Base-by-base conservation (phyloP, 177 flowering plant genomes). In the Vitis hybrid region DNA sequence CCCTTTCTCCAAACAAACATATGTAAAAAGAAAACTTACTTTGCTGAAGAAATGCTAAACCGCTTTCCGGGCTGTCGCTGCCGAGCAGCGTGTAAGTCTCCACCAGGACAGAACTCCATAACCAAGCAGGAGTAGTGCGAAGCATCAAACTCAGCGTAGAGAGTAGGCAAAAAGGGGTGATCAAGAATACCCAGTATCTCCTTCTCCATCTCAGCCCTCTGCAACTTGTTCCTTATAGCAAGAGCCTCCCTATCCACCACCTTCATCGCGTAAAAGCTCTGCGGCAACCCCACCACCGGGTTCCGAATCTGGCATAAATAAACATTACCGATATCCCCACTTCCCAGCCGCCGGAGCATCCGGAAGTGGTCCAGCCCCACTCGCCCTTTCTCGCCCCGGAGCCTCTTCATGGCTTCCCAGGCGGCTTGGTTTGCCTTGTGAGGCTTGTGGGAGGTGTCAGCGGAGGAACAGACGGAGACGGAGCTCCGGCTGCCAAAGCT, bases 91-190 rank as follows among this genome's bases (percentile, higher is more conserved):
- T 86, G 86, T 72, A 92, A 67, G 76, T 92, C 98, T 0, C 98
- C 98, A 9, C 97, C 94, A 16, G 93, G 90, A 67, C 98, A 93
- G 56, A 80, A 93, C 89, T 93, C 98, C 92, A 86, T 90, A 59
- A 92, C 88, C 58, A 90, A 65, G 62, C 93, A 90, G 18, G 97
- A 92, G 80, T 87, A 93, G 51, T 87, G 93, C 11, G 93, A 87
- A 63, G 92, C 93, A 2, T 88, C 90, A 69, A 93, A 93, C 55
- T 86, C 83, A 2, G 97, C 86, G 31, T 91, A 93, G 2, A 91
- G 74, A 39, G 98, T 91, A 0, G 97, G 97, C 52, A 90, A 68
- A 70, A 92, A 92, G 0, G 97, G 97, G 62, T 92, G 97, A 67
- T 92, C 97, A 49, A 93, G 85, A 88, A 87, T 83, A 18, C 78